Evolutionary conservation across 345 rosid species (phyloP).

Genomic region (Gossypioides kirkii): DNA sequence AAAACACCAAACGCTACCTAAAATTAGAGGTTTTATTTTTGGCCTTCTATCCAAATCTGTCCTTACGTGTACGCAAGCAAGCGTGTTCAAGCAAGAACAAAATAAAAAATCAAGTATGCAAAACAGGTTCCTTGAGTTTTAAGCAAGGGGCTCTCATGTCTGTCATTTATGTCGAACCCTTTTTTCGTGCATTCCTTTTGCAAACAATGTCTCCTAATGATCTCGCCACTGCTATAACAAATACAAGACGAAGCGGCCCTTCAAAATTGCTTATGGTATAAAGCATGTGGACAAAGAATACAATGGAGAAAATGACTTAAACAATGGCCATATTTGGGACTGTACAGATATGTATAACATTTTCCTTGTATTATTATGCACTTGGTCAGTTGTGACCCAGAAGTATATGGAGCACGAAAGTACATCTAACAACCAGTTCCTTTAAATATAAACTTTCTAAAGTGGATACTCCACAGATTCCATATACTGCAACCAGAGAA

Average conservation of each 20-base stretch:
- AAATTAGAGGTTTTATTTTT: too few species aligned
- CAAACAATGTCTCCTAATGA: too few species aligned
- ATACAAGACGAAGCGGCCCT: too few species aligned
- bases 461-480: too few species aligned
- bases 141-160: background rate
- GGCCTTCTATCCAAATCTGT: too few species aligned
- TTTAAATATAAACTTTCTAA: background rate
- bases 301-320: background rate
- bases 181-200: background rate
- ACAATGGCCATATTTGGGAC: constrained; percentile 1
- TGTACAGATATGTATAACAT: constrained; percentile 25
- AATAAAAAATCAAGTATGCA: background rate
- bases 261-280: too few species aligned
- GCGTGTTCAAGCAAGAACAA: background rate
- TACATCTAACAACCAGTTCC: background rate
- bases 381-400: background rate
- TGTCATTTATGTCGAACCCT: background rate
- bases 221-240: background rate
- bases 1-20: too few species aligned
- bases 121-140: too few species aligned
- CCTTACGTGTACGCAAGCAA: background rate
- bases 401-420: background rate
- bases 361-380: background rate
- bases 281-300: background rate
- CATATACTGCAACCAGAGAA: constrained; percentile 2